Evolutionary conservation across 2,329 filamentous ascomycete genomes (phyloP).

Genomic region (Sporothrix sp.): DNA sequence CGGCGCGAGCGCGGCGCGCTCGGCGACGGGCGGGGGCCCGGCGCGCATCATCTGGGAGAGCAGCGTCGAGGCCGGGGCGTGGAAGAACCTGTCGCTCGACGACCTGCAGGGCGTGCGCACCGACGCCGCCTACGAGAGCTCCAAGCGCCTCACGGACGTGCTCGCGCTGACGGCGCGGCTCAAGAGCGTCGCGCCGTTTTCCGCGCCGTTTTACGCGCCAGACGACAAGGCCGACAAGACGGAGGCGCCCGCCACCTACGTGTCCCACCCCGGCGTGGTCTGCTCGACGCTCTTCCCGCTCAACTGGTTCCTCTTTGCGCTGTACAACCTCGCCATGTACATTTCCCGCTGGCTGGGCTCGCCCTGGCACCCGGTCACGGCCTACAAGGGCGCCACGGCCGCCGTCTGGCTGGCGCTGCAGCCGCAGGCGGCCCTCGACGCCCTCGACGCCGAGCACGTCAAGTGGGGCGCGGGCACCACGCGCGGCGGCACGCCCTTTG

Average conservation of each 20-base stretch:
- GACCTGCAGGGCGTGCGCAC: slow-evolving; percentile 69
- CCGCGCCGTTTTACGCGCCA: slow-evolving; percentile 39
- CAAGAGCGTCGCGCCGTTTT: slow-evolving; percentile 49
- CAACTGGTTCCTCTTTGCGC: slow-evolving; percentile 55
- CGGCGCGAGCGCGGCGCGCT: slow-evolving; percentile 27
- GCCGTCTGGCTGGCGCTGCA: slow-evolving; percentile 71
- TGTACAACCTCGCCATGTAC: slow-evolving; percentile 59
- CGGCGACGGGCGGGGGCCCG: slow-evolving; percentile 20
- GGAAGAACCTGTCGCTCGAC: slow-evolving; percentile 44
- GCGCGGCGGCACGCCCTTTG: slow-evolving; percentile 43
- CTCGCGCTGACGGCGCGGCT: slow-evolving; percentile 64
- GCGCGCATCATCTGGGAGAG: slow-evolving; percentile 80
- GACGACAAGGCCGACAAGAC: slow-evolving; percentile 21
- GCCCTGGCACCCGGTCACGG: slow-evolving; percentile 73
- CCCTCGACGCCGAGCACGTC: slow-evolving; percentile 39
- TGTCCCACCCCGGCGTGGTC: slow-evolving; percentile 80
- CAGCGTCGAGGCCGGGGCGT: slow-evolving; percentile 57
- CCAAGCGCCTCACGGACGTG: slow-evolving; percentile 79
- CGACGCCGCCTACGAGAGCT: slow-evolving; percentile 65
- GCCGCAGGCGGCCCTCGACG: slow-evolving; percentile 51
- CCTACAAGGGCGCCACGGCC: slow-evolving; percentile 67
- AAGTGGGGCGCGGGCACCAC: slow-evolving; percentile 83
- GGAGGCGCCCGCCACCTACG: slow-evolving; percentile 50
- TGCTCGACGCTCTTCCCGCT: slow-evolving; percentile 73
- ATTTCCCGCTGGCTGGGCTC: slow-evolving; percentile 70